Evolutionary conservation across 371 early-diverging fungal species (phyloP), one percentile per base, ranked within the genome.

Genomic region (Lichtheimia ramosa): DNA sequence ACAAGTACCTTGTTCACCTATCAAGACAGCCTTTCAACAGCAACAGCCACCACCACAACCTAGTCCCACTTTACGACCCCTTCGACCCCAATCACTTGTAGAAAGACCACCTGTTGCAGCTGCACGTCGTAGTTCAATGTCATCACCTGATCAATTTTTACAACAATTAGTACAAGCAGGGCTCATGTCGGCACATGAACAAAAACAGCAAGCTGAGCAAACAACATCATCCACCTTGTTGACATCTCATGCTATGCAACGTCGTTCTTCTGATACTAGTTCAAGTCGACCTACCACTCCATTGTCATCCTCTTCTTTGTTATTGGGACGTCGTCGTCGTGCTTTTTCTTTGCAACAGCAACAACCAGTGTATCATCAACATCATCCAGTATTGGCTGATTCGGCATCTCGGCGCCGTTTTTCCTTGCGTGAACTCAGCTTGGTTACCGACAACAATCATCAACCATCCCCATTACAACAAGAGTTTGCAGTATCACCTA

Each of bases 81-180:
- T 51, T 54, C 54, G 59, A 10, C 54, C 62, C 59, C 43, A n/a
- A 41, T 40, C 64, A 43, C 25, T 59, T 53, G 21, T 62, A 7
- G 51, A 72, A n/a, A 70, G 70, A 50, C 54, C 64, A 3, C 68
- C 74, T 3, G 71, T 74, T 20, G 51, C 71, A 21, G 66, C 62
- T 16, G 58, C 61, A 27, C 73, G 73, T 18, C 64, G 78, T 1
- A 62, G 65, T 24, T 74, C 74, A 6, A 72, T 73, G 66, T 65
- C 74, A 15, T 77, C 78, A 12, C 78, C 78, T 46, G 78, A 77
- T 41, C 70, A 74, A 43, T 77, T 77, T 27, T 55, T 77, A 48
- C 67, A 65, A 8, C 73, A 74, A 21, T 21, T 73, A n/a, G 48
- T 73, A 58, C 64, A 69, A 25, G 55, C 54, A 16, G 63, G 54